These are phyloP conservation scores for Suillus paluster DNA, from an alignment of 768 basidiomycete species.

Conservation along the genomic window DNA sequence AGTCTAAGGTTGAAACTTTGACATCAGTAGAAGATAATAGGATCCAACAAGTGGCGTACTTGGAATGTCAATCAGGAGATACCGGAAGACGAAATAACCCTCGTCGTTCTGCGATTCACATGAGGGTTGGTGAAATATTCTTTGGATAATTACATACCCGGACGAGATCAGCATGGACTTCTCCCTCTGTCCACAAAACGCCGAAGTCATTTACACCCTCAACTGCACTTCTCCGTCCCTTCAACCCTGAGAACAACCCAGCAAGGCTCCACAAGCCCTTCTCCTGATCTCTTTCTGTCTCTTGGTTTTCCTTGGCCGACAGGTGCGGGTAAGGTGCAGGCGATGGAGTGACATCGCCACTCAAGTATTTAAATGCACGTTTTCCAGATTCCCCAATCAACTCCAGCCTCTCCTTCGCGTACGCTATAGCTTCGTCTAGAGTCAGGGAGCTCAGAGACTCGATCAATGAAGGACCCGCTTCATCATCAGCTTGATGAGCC, in stretches of 20 bases:
- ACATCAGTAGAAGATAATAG: conserved; percentile 9
- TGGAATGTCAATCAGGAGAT: conserved; percentile 79
- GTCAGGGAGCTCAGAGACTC: conserved; percentile 57
- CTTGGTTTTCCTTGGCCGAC: conserved; percentile 34
- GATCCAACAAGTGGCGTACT: conserved; percentile 52
- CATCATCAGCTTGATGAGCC: conserved; percentile 35
- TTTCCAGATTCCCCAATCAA: conserved; percentile 54
- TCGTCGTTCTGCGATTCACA: conserved; percentile 60
- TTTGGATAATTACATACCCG: conserved; percentile 51
- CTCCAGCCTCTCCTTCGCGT: conserved; percentile 47
- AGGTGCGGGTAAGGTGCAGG: conserved; percentile 33
- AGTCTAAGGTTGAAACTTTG: conserved; percentile 45
- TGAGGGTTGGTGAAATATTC: conserved; percentile 12
- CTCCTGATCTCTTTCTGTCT: conserved; percentile 33
- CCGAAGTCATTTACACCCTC: conserved; percentile 41
- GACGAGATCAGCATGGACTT: conserved; percentile 80
- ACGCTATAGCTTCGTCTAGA: conserved; percentile 55
- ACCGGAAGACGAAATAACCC: conserved; percentile 79
- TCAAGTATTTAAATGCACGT: conserved; percentile 71
- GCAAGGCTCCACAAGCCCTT: conserved; percentile 57
- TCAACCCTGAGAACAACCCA: conserved; percentile 71
- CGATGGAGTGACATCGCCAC: conserved; percentile 58
- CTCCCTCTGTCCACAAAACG: conserved; percentile 68
- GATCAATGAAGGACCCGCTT: conserved; percentile 37
- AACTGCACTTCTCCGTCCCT: conserved; percentile 41